A percentile compares a stretch with the other conserved stretches of the same genome.
Evolutionary conservation across 495 filamentous ascomycete genomes (phyloP).

Genomic region (Xylaria acuta): DNA sequence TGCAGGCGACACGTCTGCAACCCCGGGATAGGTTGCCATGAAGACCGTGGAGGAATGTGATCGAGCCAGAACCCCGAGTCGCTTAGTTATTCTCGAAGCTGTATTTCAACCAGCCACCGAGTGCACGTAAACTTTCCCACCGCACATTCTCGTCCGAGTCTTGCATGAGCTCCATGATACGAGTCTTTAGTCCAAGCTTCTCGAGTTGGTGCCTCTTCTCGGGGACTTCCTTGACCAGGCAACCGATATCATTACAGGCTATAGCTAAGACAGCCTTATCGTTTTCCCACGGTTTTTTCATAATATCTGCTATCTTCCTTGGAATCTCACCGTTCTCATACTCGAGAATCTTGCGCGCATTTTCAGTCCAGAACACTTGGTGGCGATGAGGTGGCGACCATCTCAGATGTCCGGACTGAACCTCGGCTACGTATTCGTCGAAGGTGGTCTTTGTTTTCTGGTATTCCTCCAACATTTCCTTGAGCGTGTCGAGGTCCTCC

Average conservation of each 20-base stretch:
- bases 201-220: constrained; percentile 84
- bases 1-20: not conserved
- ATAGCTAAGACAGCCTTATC: constrained; percentile 97
- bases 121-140: constrained; percentile 93
- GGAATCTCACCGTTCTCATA: constrained; percentile 78
- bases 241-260: constrained; percentile 92
- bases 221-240: constrained; percentile 86
- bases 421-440: constrained; percentile 90
- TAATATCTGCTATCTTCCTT: constrained; percentile 84
- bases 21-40: not conserved
- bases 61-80: not conserved
- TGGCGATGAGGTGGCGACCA: constrained; percentile 97
- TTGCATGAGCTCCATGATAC: constrained; percentile 95
- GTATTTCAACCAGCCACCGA: constrained; percentile 93
- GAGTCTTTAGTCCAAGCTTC: constrained; percentile 85
- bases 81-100: constrained; percentile 70
- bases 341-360: constrained; percentile 91
- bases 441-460: constrained; percentile 97
- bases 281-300: constrained; percentile 84
- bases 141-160: constrained; percentile 87
- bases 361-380: constrained; percentile 90
- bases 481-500: constrained; percentile 79
- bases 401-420: constrained; percentile 85
- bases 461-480: constrained; percentile 86
- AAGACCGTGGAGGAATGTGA: not conserved